A percentile compares a stretch with the other conserved stretches of the same genome.
phyloP scores from a whole-genome alignment of 345 rosid genomes.

The Syzygium aqueum region DNA sequence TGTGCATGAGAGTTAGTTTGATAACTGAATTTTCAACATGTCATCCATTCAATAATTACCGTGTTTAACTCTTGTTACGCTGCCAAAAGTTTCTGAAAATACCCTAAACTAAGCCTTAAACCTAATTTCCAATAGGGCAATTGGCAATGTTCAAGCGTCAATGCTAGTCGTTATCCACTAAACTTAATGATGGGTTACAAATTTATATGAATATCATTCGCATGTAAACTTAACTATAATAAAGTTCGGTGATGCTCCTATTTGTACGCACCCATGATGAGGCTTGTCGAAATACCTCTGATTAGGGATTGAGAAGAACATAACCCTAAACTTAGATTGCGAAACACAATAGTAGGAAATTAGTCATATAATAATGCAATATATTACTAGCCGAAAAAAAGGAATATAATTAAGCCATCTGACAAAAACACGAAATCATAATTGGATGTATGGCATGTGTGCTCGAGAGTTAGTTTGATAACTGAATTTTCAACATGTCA shows the following conservation, averaged over 20 bases:
- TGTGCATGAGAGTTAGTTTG: neutral
- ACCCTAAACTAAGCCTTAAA: too few species aligned
- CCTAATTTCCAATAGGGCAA: too few species aligned
- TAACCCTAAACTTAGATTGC: neutral
- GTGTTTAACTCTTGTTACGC: too few species aligned
- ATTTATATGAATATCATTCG: neutral
- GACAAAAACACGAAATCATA: neutral
- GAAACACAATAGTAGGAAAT: neutral
- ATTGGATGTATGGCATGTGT: neutral
- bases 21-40: too few species aligned
- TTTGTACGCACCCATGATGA: neutral
- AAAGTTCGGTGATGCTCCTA: neutral
- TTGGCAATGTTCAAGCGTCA: too few species aligned
- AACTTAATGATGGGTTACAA: neutral
- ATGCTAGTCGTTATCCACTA: too few species aligned
- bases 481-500: too few species aligned
- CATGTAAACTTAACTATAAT: neutral
- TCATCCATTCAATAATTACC: too few species aligned
- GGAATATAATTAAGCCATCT: neutral
- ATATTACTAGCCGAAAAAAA: neutral
- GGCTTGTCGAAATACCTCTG: neutral
- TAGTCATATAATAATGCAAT: neutral
- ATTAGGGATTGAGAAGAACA: neutral
- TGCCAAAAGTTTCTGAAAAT: too few species aligned
- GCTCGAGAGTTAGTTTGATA: too few species aligned